Evolutionary conservation across 2,329 filamentous ascomycete genomes (phyloP), one percentile per base, ranked within the genome.

Genomic region (Aotearoamyces nothofagi): DNA sequence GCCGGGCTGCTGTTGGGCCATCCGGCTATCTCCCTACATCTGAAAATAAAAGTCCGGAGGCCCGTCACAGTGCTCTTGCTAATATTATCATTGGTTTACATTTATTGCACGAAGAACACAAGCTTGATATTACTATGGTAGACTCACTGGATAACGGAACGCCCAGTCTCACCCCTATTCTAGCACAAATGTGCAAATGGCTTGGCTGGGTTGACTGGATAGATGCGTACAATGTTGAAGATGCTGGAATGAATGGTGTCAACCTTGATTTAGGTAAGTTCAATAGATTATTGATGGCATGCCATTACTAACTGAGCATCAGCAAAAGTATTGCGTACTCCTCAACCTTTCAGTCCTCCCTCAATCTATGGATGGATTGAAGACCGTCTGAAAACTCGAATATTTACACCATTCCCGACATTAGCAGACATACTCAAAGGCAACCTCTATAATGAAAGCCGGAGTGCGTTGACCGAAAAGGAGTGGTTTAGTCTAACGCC

Each of bases 61-160:
- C 62, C 27, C 66, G 72, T 24, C 61, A 66, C 32, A 74, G 62
- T 44, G 55, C 72, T 31, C 63, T 78, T 17, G 57, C 77, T 47
- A 68, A 80, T 44, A 62, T 79, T 29, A 66, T 87, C 20, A 59
- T 92, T 38, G 78, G 70, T 1, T 59, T 98, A 9, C 90, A 98
- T 54, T 60, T 96, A 3, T 58, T 92, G n/a, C 66, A 79, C 0
- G 87, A 98, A 50, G 90, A 98, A 49, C 66, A 79, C 37, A 96
- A 92, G 47, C 65, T 98, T 2, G 71, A 81, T 35, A 66, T 75
- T 3, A 55, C 60, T 31, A 58, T 60, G 24, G 53, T 55, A n/a
- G 60, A 66, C 36, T 49, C 54, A n/a, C 53, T 59, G 8, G 52
- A 47, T 26, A 51, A 50, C 12, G 54, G 61, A 23, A 41, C 54